Conservation (phyloP, 2,329 filamentous ascomycete genomes). For the Diplodia mutila region DNA sequence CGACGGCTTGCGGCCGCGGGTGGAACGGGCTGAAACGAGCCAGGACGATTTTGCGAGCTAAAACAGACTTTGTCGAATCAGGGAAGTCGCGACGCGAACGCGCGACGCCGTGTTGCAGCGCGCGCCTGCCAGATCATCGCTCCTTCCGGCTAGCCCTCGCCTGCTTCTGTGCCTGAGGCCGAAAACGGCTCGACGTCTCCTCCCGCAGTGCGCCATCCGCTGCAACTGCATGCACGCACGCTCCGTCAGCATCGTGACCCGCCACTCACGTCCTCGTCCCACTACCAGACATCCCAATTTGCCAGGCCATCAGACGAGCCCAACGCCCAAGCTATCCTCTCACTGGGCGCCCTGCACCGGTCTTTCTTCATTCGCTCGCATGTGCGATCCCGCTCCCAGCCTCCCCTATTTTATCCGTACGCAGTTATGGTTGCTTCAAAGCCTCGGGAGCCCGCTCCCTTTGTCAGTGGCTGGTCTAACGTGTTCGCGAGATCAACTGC, state of each 20-base stretch:
- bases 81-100: background rate
- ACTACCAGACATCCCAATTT: background rate
- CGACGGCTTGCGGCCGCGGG: background rate
- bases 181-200: background rate
- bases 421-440: background rate
- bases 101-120: slow-evolving; percentile 12
- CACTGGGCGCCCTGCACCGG: background rate
- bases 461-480: background rate
- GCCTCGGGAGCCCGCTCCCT: background rate
- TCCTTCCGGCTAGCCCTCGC: background rate
- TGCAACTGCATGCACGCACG: background rate
- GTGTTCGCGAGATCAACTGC: background rate
- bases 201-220: background rate
- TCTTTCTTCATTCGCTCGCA: background rate
- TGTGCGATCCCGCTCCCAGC: background rate
- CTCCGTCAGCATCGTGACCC: background rate
- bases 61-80: background rate
- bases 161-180: slow-evolving; percentile 8
- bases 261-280: background rate
- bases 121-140: background rate
- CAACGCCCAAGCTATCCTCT: too few species aligned
- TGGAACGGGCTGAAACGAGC: background rate
- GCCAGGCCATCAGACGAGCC: background rate
- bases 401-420: background rate
- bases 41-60: background rate